phyloP scores from a whole-genome alignment of 495 filamentous ascomycete genomes.

The Pseudomonodictys pantanalensis region DNA sequence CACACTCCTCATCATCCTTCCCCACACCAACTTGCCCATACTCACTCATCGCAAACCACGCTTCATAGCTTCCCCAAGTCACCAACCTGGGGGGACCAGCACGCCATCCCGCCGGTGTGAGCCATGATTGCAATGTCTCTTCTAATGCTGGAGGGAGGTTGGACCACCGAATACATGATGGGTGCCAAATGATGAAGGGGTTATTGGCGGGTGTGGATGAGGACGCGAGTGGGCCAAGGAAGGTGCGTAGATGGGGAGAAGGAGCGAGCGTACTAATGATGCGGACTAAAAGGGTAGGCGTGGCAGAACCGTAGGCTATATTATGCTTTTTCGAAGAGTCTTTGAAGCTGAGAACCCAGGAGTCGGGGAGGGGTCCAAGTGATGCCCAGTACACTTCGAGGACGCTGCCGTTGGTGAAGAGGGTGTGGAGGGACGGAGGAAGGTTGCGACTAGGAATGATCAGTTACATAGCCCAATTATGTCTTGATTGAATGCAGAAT shows the following conservation, averaged over 20 bases:
- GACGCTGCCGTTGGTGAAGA: conserved; percentile 15
- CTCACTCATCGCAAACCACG: conserved; percentile 26
- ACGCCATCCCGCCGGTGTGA: conserved; percentile 30
- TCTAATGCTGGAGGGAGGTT: conserved; percentile 19
- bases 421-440: conserved; percentile 13
- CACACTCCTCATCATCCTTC: not conserved
- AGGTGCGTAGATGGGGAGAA: conserved; percentile 12
- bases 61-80: conserved; percentile 5
- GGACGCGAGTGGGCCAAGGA: conserved; percentile 16
- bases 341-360: conserved; percentile 27
- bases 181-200: conserved; percentile 29
- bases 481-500: not conserved
- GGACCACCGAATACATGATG: conserved; percentile 25
- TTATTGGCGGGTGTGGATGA: not conserved
- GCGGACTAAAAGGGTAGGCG: not conserved
- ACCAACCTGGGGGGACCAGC: conserved; percentile 24
- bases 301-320: conserved; percentile 8
- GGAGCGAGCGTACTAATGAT: conserved; percentile 5
- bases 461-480: no score
- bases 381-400: conserved; percentile 21
- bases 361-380: conserved; percentile 22
- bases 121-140: conserved; percentile 25
- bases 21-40: conserved; percentile 15
- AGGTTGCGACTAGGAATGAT: conserved; percentile 16
- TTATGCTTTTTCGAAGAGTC: conserved; percentile 7